These are phyloP conservation scores for Collybiopsis confluens DNA, from an alignment of 768 basidiomycete genomes.

Conservation along the genomic window DNA sequence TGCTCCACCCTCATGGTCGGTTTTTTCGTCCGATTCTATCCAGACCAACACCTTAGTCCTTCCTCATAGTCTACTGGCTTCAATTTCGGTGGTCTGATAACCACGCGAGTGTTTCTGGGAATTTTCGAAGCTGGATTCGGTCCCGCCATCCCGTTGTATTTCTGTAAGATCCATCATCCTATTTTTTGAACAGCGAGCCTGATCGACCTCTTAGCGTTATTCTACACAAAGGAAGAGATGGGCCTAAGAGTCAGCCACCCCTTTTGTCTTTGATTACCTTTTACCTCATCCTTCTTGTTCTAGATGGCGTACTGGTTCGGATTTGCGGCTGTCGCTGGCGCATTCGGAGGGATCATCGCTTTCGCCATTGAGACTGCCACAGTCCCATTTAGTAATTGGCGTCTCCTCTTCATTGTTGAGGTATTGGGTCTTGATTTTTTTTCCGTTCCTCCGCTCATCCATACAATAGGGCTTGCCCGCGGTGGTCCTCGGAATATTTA, in stretches of 20 bases:
- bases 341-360: constrained; percentile 81
- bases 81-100: constrained; percentile 55
- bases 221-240: constrained; percentile 72
- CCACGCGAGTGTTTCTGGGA: constrained; percentile 60
- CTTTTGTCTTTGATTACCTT: background rate
- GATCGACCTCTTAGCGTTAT: constrained; percentile 48
- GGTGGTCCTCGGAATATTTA: constrained; percentile 55
- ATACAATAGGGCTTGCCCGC: constrained; percentile 58
- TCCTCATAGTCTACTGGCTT: constrained; percentile 52
- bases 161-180: constrained; percentile 43
- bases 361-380: constrained; percentile 70
- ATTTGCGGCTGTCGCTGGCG: constrained; percentile 80
- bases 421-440: constrained; percentile 24
- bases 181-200: background rate
- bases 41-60: background rate
- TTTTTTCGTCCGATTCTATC: background rate
- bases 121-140: constrained; percentile 78
- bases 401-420: constrained; percentile 72
- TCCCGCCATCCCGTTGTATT: constrained; percentile 74
- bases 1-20: constrained; percentile 68
- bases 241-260: constrained; percentile 52
- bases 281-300: background rate
- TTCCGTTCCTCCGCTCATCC: background rate
- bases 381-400: constrained; percentile 47
- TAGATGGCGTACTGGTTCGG: constrained; percentile 79